These are phyloP conservation scores for Lichtheimia ornata DNA, from an alignment of 371 early-diverging fungal genomes.

Conservation along the genomic window DNA sequence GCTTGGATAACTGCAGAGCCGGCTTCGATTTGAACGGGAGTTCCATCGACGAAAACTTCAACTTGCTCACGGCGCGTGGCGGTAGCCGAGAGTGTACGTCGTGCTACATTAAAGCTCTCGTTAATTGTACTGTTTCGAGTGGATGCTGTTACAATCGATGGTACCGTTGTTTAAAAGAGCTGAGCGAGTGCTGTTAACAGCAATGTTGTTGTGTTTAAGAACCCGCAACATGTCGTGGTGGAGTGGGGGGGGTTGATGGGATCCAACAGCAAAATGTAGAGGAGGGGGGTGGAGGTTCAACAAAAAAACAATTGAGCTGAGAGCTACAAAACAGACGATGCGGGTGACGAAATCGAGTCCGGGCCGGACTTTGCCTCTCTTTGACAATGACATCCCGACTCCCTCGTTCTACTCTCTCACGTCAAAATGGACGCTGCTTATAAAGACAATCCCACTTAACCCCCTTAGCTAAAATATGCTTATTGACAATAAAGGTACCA, in stretches of 20 bases:
- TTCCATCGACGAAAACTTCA: constrained; percentile 91
- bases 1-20: constrained; percentile 97
- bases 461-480: too few species aligned
- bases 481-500: too few species aligned
- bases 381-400: too few species aligned
- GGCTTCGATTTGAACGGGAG: constrained; percentile 86
- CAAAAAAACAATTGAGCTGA: constrained; percentile 1
- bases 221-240: constrained; percentile 51
- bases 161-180: constrained; percentile 47
- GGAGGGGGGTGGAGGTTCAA: constrained; percentile 4
- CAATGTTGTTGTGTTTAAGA: constrained; percentile 48
- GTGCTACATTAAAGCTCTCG: constrained; percentile 7
- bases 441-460: too few species aligned
- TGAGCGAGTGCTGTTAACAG: constrained; percentile 38
- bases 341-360: constrained; percentile 3
- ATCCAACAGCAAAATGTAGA: constrained; percentile 7
- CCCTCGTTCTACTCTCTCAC: too few species aligned
- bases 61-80: constrained; percentile 60
- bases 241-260: constrained; percentile 16
- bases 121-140: not conserved
- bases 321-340: not conserved
- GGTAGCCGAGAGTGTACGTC: constrained; percentile 59
- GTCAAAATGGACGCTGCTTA: too few species aligned
- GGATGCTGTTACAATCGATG: constrained; percentile 8
- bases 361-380: not conserved